Base-by-base conservation (phyloP, 768 basidiomycete species). In the Termitomyces sp. region DNA sequence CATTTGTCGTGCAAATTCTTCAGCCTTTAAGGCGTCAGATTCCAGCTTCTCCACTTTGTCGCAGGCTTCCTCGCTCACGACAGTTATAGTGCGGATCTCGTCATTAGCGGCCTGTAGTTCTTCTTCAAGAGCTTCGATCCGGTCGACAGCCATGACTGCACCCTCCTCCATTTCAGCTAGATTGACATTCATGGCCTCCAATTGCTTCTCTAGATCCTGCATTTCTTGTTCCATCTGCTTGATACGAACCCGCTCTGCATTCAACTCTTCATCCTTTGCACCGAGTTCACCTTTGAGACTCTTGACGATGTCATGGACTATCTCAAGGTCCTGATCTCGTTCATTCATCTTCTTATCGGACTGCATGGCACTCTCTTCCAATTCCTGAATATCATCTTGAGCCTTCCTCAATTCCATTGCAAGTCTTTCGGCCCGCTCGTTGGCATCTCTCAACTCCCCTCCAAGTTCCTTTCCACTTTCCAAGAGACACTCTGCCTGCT, bases 381-480 rank as follows among this genome's bases (percentile, higher is more conserved):
- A 75, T 30, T 82, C 84, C 66, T 79, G 75, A 60, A 86, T 81
- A 53, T 85, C 83, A 1, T 74, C 68, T 59, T 81, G 85, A 20
- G 87, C 82, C 58, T 78, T 82, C 64, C 82, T 79, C 44, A 92
- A 70, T 54, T 90, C 85, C 14, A 76, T 75, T 66, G 81, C 80
- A 47, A 86, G 72, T 53, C 79, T 73, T 33, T 73, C 79, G 40
- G 88, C 73, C 20, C 81, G 79, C 57, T 85, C 79, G 60, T 90
- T 88, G 20, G 87, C 87, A 43, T 85, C 83, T 59, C 78, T 80
- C 57, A 91, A 67, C 54, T 86, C 87, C 0, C 82, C 81, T 2
- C 88, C 90, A 1, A 91, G 76, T 49, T 91, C 91, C 61, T 81
- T 80, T 40, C 81, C 86, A 55, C 75, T 81, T 68, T 84, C 86